These are phyloP conservation scores for Podospora appendiculata DNA, from an alignment of 495 filamentous ascomycete genomes.

Conservation along the genomic window DNA sequence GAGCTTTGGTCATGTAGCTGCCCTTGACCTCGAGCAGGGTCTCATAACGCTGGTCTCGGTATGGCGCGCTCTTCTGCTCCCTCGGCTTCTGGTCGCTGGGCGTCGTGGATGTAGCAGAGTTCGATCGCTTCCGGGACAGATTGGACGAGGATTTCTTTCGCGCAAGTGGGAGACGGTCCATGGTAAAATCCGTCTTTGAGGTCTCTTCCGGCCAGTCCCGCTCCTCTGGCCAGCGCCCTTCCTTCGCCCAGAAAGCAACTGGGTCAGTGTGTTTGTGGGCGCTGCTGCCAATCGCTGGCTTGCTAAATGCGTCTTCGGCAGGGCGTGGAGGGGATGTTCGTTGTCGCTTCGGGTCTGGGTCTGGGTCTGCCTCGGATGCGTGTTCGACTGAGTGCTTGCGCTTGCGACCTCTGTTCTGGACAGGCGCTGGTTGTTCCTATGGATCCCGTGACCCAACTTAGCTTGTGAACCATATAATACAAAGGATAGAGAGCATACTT, in stretches of 20 bases:
- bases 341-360: not conserved
- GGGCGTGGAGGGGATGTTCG: not conserved
- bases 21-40: constrained; percentile 26
- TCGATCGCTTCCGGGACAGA: not conserved
- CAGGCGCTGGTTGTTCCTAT: constrained; percentile 9
- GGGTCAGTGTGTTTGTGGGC: not conserved
- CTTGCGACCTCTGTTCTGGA: constrained; percentile 14
- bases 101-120: not conserved
- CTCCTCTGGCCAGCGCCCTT: constrained; percentile 9
- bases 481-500: constrained; percentile 3
- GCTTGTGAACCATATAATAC: constrained; percentile 9
- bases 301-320: not conserved
- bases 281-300: not conserved
- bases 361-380: constrained; percentile 1
- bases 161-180: constrained; percentile 1
- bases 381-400: constrained; percentile 12
- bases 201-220: constrained; percentile 7
- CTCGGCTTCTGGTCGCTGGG: constrained; percentile 1
- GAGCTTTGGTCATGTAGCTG: constrained; percentile 29
- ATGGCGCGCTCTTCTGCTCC: constrained; percentile 30
- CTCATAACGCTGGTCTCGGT: constrained; percentile 24
- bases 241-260: constrained; percentile 6
- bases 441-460: constrained; percentile 7
- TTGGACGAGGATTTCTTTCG: constrained; percentile 1
- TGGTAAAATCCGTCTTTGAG: not conserved